Conservation (phyloP, 2,329 filamentous ascomycete genomes). For the Hypoxylon rubiginosum region DNA sequence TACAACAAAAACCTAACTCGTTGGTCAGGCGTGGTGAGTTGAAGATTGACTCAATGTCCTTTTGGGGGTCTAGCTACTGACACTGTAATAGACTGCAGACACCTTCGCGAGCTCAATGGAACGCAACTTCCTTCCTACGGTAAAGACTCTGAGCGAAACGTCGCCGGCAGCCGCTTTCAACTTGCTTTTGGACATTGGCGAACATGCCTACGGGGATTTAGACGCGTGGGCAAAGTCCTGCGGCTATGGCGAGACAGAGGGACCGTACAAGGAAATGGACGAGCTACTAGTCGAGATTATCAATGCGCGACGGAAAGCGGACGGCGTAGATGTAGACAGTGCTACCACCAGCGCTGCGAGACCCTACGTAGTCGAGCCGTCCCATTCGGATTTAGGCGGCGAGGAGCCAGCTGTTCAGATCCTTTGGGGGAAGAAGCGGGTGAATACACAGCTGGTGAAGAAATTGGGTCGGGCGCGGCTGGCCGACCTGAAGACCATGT, state of each 20-base stretch:
- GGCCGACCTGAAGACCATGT: slow-evolving; percentile 13
- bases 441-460: slow-evolving; percentile 5
- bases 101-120: slow-evolving; percentile 10
- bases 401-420: slow-evolving; percentile 4
- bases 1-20: slow-evolving; percentile 14
- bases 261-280: slow-evolving; percentile 12
- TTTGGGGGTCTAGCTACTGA: not conserved
- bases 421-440: not conserved
- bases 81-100: slow-evolving; percentile 7
- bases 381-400: not conserved
- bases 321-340: not conserved
- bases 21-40: slow-evolving; percentile 11
- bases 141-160: not conserved
- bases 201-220: slow-evolving; percentile 16
- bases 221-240: slow-evolving; percentile 11
- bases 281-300: slow-evolving; percentile 8
- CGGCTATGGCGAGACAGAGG: slow-evolving; percentile 14
- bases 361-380: slow-evolving; percentile 2
- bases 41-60: not conserved
- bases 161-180: slow-evolving; percentile 2
- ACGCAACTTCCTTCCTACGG: not conserved
- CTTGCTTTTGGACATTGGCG: slow-evolving; percentile 14
- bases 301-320: not conserved
- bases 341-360: not conserved
- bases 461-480: not conserved